Conservation (phyloP, 1,284 basidiomycete genomes). For the Cutaneotrichosporon spelunceum region DNA sequence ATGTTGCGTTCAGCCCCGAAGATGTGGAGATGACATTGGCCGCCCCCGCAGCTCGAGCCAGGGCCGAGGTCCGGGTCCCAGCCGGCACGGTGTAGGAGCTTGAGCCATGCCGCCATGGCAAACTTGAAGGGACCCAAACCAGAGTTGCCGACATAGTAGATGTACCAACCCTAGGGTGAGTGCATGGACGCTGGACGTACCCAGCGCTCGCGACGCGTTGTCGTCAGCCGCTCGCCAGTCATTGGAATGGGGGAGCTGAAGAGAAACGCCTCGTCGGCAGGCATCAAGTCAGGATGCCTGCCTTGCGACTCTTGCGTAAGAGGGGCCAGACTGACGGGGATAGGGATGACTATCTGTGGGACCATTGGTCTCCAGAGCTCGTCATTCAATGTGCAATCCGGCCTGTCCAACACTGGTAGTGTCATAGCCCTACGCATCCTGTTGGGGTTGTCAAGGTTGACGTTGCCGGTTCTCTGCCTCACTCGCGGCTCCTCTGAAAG, state of each 20-base stretch:
- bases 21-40: constrained; percentile 33
- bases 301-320: neutral
- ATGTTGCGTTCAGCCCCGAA: constrained; percentile 35
- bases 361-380: no score
- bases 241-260: constrained; percentile 44
- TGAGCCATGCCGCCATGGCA: constrained; percentile 48
- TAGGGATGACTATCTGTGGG: no score
- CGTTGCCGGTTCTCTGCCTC: no score
- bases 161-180: constrained; percentile 37
- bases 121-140: constrained; percentile 50
- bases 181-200: constrained; percentile 15
- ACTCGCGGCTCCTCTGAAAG: no score
- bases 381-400: no score
- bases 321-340: no score
- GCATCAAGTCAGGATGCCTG: neutral
- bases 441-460: no score
- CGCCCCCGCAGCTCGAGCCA: constrained; percentile 33
- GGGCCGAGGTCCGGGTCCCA: constrained; percentile 43
- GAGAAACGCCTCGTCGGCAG: constrained; percentile 36
- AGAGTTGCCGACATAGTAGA: constrained; percentile 47
- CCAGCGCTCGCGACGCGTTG: constrained; percentile 44
- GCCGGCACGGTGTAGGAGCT: constrained; percentile 42
- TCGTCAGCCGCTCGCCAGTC: constrained; percentile 38
- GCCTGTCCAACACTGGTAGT: no score
- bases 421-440: no score